Evolutionary conservation across 2,329 filamentous ascomycete species (phyloP), one percentile per base, ranked within the genome.

Genomic region (Claviceps fusiformis): DNA sequence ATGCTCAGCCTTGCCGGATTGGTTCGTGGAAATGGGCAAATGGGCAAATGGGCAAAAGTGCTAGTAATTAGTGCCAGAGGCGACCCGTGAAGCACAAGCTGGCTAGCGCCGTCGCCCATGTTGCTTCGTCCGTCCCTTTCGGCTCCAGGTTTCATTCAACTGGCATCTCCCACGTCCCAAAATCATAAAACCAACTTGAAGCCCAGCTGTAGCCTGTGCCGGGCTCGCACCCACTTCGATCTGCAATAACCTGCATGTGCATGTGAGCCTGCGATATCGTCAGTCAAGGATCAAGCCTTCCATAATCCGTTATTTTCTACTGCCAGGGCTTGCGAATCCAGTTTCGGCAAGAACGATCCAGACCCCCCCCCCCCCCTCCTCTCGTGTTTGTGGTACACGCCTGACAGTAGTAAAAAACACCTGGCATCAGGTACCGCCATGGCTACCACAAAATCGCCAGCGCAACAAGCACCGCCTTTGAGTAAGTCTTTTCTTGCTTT

Each of bases 381-480:
- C n/a, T 9, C 6, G 46, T 48, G 17, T 5, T 29, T 10, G 46
- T 11, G 24, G 24, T 17, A 47, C 35, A 37, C 35, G 3, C 35
- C 3, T 37, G 10, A 37, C 35, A 37, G 35, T 10, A 13, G 35
- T 9, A 10, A 13, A 13, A 37, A 37, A 10, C 35, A 37, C 35
- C 35, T 37, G 35, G 11, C 19, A 31, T 3, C 19, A 13, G 44
- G 11, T 29, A 44, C 53, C 19, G 52, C 43, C 10, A 56, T 55
- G 52, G 54, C 55, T 41, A 43, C 55, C 55, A 15, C 56, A 47
- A 60, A 57, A 31, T 44, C 57, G 24, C 49, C 55, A 7, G 53
- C 54, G 37, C 57, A 55, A 44, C 55, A 59, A 47, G 54, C 51
- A 50, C 53, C 51, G 27, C 49, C 52, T 45, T 19, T 55, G 50